Base-by-base conservation (phyloP, 2,329 filamentous ascomycete species). In the Aspergillus sp. region DNA sequence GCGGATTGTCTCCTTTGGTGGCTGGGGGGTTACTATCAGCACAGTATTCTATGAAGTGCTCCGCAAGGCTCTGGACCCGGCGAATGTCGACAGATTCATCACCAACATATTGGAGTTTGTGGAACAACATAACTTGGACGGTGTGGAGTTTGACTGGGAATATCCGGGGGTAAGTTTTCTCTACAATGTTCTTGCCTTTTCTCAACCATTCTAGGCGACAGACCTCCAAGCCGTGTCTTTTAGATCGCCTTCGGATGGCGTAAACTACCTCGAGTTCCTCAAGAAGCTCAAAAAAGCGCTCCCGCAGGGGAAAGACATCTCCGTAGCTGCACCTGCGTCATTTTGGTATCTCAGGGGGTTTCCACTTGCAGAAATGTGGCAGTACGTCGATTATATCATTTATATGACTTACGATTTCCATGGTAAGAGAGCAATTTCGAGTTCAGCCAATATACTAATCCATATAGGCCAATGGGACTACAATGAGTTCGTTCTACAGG, bases 11-110 rank as follows among this genome's bases (percentile, higher is more conserved):
- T 58, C 56, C 0, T 73, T 81, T 61, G 78, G 79, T 19, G 79
- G 79, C 24, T 80, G 79, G 80, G 68, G 66, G 15, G 75, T 76
- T 57, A 77, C 72, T 2, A 79, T 77, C 0, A 64, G 68, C 1
- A 66, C 71, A 0, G 65, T 52, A 3, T 76, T 74, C 0, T 78
- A 72, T 53, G 42, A 58, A 19, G 74, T 80, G 42, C 74, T 80
- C 47, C 70, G 78, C 15, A 57, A 74, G 4, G 59, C 70, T 40
- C 68, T 68, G 22, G 56, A 64, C 62, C 64, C 68, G 1, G 70
- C 56, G 0, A 81, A 83, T 58, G 70, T 77, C 5, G 56, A 58
- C 33, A 0, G 59, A 65, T 7, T 82, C 41, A 64, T 70, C 7
- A 59, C 67, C 17, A 76, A 77, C 61, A 56, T 77, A 40, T 63